Conservation (phyloP, 2,329 filamentous ascomycete genomes). For the Fusarium chaquense region DNA sequence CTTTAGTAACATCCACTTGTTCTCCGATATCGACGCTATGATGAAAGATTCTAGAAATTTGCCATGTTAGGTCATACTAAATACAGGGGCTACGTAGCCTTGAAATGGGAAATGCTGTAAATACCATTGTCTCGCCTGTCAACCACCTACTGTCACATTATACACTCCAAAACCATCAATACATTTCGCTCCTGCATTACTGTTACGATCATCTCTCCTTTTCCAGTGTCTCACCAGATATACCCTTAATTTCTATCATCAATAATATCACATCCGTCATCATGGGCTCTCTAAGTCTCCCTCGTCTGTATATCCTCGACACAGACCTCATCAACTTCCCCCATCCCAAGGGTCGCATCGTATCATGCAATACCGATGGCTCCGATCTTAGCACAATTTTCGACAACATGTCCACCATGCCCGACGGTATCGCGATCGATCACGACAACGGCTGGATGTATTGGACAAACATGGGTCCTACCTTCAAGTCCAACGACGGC, state of each 20-base stretch:
- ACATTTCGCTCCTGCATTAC: too few relatives aligned
- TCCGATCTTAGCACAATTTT: neutral
- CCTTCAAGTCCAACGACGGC: slow-evolving; percentile 12
- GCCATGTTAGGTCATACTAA: neutral
- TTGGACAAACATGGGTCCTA: slow-evolving; percentile 12
- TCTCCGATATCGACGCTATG: neutral
- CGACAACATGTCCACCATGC: slow-evolving; percentile 7
- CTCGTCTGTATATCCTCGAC: slow-evolving; percentile 12
- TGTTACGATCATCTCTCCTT: too few relatives aligned
- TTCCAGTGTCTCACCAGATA: too few relatives aligned
- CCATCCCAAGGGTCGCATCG: neutral
- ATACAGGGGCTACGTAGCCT: neutral
- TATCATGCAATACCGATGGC: slow-evolving; percentile 14
- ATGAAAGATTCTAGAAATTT: slow-evolving; percentile 7
- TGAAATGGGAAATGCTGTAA: neutral
- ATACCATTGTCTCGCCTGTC: neutral
- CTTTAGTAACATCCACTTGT: neutral
- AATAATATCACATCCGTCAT: neutral
- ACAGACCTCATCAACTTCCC: slow-evolving; percentile 9
- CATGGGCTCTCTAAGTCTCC: slow-evolving; percentile 1
- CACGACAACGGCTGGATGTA: slow-evolving; percentile 1
- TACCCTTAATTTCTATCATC: too few relatives aligned
- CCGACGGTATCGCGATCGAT: slow-evolving; percentile 9
- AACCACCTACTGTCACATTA: neutral
- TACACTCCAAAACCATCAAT: too few relatives aligned